Conservation (phyloP, 2,329 filamentous ascomycete genomes). For the Coniosporium tulheliwenetii region DNA sequence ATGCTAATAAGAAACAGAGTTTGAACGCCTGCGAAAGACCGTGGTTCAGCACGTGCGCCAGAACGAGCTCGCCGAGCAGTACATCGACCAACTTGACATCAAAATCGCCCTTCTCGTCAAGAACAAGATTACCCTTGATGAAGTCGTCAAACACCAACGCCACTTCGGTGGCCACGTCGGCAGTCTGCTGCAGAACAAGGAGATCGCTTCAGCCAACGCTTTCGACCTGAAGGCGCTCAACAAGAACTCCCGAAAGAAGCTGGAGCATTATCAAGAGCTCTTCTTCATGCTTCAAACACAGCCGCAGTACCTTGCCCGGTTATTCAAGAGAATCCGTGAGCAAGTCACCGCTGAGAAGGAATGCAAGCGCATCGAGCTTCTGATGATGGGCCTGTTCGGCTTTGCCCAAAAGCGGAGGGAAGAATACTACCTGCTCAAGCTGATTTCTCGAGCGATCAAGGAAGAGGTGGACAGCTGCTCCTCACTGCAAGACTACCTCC, state of each 20-base stretch:
- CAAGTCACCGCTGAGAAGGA: slow-evolving; percentile 80
- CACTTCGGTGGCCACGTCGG: slow-evolving; percentile 86
- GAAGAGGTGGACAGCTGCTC: slow-evolving; percentile 68
- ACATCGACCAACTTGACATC: slow-evolving; percentile 96
- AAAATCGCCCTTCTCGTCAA: slow-evolving; percentile 97
- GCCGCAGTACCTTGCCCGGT: slow-evolving; percentile 76
- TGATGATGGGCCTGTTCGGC: slow-evolving; percentile 93
- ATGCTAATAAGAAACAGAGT: slow-evolving; percentile 40
- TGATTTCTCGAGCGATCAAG: slow-evolving; percentile 65
- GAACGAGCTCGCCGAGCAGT: slow-evolving; percentile 93
- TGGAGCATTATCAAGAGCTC: slow-evolving; percentile 92
- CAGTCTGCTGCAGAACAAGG: slow-evolving; percentile 71
- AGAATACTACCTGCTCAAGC: slow-evolving; percentile 89
- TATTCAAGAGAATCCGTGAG: slow-evolving; percentile 75
- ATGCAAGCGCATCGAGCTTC: slow-evolving; percentile 75
- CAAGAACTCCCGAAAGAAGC: slow-evolving; percentile 87
- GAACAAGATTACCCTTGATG: slow-evolving; percentile 98
- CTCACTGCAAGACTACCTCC: slow-evolving; percentile 67
- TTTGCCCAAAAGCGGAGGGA: slow-evolving; percentile 94
- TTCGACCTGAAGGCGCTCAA: slow-evolving; percentile 96
- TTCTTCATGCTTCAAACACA: slow-evolving; percentile 97
- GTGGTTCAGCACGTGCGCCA: slow-evolving; percentile 95
- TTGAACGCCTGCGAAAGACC: slow-evolving; percentile 84
- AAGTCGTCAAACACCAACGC: slow-evolving; percentile 92
- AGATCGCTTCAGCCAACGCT: slow-evolving; percentile 76